These are phyloP conservation scores for Calonectria multiphialidica DNA, from an alignment of 2,329 filamentous ascomycete species.

Conservation along the genomic window DNA sequence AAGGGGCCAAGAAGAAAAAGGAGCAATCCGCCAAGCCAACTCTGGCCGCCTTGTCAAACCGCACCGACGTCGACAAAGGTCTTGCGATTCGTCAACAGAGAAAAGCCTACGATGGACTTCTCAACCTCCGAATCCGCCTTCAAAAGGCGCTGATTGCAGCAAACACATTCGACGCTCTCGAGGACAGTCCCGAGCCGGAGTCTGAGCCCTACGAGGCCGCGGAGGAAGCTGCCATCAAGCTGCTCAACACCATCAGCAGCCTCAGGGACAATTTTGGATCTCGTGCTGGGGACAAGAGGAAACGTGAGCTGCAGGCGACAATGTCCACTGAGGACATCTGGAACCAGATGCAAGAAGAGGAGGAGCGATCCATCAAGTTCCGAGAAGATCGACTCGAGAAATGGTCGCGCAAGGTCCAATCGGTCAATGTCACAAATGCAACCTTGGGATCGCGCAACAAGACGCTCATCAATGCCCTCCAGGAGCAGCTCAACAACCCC, in stretches of 20 bases:
- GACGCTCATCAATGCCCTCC: conserved; percentile 73
- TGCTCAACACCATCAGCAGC: conserved; percentile 84
- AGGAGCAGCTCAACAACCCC: conserved; percentile 74
- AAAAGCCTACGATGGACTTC: conserved; percentile 85
- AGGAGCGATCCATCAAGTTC: conserved; percentile 68
- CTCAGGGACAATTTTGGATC: conserved; percentile 73
- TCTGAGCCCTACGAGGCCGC: conserved; percentile 77
- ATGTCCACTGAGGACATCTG: conserved; percentile 77
- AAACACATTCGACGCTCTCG: conserved; percentile 75
- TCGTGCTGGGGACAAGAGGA: conserved; percentile 71
- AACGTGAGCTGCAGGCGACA: conserved; percentile 63
- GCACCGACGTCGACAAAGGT: conserved; percentile 82
- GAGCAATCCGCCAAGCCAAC: conserved; percentile 48
- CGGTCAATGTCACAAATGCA: conserved; percentile 57
- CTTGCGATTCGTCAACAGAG: conserved; percentile 88
- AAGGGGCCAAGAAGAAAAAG: conserved; percentile 44
- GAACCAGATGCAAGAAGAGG: conserved; percentile 76
- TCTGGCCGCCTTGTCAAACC: conserved; percentile 46
- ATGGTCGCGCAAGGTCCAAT: conserved; percentile 81
- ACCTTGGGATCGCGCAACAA: conserved; percentile 47
- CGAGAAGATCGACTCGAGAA: conserved; percentile 84
- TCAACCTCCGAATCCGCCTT: conserved; percentile 91
- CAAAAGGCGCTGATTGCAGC: conserved; percentile 90
- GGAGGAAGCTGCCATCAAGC: conserved; percentile 85
- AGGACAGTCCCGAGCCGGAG: conserved; percentile 53